phyloP scores from a whole-genome alignment of 2,329 filamentous ascomycete species.

The Exophiala lecanii-corni region DNA sequence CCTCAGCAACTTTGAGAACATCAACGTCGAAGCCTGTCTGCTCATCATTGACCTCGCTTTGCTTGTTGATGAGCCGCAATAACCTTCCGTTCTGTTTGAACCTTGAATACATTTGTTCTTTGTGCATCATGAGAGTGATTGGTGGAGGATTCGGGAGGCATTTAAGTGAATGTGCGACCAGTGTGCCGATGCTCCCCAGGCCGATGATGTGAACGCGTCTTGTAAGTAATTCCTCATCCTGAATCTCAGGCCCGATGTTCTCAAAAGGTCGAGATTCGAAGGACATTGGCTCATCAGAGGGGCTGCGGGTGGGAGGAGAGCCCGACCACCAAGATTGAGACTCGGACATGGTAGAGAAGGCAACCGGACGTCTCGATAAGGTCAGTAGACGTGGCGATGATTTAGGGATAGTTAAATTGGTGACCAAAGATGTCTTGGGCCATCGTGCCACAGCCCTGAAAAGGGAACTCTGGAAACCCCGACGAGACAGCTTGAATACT shows the following conservation, averaged over 20 bases:
- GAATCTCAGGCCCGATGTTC: conserved; percentile 7
- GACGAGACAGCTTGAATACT: conserved; percentile 35
- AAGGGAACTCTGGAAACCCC: conserved; percentile 32
- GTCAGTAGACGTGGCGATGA: too few species aligned
- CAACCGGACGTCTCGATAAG: too few species aligned
- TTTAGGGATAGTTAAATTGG: too few species aligned
- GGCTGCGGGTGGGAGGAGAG: neutral
- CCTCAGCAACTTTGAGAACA: conserved; percentile 26
- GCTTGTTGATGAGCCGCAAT: conserved; percentile 32
- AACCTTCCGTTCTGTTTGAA: conserved; percentile 32
- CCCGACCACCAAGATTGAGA: conserved; percentile 22
- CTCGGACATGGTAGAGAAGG: conserved; percentile 21
- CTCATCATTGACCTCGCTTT: conserved; percentile 38
- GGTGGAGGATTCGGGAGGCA: conserved; percentile 60
- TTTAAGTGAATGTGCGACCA: conserved; percentile 70
- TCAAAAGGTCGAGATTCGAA: too few species aligned
- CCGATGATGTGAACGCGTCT: conserved; percentile 71
- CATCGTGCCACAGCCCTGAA: conserved; percentile 26
- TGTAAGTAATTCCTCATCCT: conserved; percentile 21
- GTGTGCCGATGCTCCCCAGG: conserved; percentile 71
- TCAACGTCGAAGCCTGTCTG: conserved; percentile 43
- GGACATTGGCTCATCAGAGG: too few species aligned
- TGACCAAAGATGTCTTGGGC: conserved; percentile 1
- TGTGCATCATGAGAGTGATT: conserved; percentile 75
- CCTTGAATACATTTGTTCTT: conserved; percentile 34